Base-by-base conservation (phyloP, 345 rosid genomes). In the Acer negundo region DNA sequence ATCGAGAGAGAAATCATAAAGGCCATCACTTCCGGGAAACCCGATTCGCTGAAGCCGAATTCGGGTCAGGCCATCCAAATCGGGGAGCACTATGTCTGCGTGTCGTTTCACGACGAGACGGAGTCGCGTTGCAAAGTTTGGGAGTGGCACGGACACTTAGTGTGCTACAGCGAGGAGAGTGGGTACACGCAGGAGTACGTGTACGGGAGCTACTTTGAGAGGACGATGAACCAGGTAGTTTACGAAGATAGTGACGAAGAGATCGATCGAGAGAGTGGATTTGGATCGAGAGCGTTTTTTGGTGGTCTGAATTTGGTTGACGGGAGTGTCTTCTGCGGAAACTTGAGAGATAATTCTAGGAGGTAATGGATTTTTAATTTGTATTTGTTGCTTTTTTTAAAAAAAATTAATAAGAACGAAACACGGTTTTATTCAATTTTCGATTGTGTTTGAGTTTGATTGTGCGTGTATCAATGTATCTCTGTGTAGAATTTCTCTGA, bases 121-220 rank as follows among this genome's bases (percentile, higher is more conserved):
- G 77, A 74, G 61, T 74, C 77, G 59, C 24, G 31, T 46, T 74
- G 77, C 13, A 46, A 56, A 17, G 77, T 17, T 16, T 74, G 77
- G 77, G 77, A 74, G 77, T 62, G 77, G 77, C 77, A 74, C 9
- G 77, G 77, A 26, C 69, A 74, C 69, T 61, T 62, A 44, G 77
- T 74, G 42, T 62, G 69, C 7, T 74, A 62, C 15, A 44, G 17
- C 1, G 59, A 62, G 20, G 69, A 31, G 28, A 11, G 46, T 16
- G 77, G 77, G 16, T 74, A 46, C 69, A 62, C 61, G 58, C 77
- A 74, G 10, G 77, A 74, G 46, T 74, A 74, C 7, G 69, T 74
- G 69, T 62, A 62, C 20, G 77, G 77, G 61, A 74, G 77, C 35
- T 63, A 74, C 58, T 62, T 62, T 31, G 77, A 74, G 77, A 62